Percentiles rank a stretch among this genome's conserved stretches.
Conservation (phyloP, 257 asterid species). For the Datura wrightii region DNA sequence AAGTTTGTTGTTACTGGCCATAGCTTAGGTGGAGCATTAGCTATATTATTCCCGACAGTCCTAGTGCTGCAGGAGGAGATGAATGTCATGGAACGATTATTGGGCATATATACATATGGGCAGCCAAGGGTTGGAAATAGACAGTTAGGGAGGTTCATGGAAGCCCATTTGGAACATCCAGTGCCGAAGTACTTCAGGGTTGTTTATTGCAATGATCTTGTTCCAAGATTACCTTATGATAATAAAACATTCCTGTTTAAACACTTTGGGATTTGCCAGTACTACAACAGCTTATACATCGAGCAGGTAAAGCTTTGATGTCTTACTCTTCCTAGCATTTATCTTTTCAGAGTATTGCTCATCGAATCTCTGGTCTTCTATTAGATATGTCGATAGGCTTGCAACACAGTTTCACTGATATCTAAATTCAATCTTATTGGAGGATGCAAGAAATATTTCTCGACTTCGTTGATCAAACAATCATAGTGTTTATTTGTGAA, state of each 20-base stretch:
- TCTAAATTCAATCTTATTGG: not conserved
- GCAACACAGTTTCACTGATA: not conserved
- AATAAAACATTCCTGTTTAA: slow-evolving; percentile 78
- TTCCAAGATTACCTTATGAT: slow-evolving; percentile 94
- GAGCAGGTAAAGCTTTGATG: slow-evolving; percentile 56
- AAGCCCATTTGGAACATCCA: slow-evolving; percentile 61
- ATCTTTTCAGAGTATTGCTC: not conserved
- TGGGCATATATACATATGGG: slow-evolving; percentile 78
- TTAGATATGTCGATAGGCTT: not conserved
- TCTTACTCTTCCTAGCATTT: not conserved
- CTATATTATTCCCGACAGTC: slow-evolving; percentile 80
- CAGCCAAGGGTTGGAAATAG: slow-evolving; percentile 88
- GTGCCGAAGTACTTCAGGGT: slow-evolving; percentile 69
- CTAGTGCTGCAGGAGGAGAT: slow-evolving; percentile 69
- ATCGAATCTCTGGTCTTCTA: not conserved
- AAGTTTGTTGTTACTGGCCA: slow-evolving; percentile 86
- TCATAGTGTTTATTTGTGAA: not conserved
- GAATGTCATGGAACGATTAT: slow-evolving; percentile 60
- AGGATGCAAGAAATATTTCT: not conserved
- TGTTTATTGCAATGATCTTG: slow-evolving; percentile 89
- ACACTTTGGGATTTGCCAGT: slow-evolving; percentile 83
- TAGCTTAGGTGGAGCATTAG: slow-evolving; percentile 94
- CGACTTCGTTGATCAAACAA: not conserved
- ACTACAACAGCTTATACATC: slow-evolving; percentile 76
- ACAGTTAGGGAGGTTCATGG: slow-evolving; percentile 66